phyloP scores from a whole-genome alignment of 257 asterid genomes.

The Handroanthus guayacan region DNA sequence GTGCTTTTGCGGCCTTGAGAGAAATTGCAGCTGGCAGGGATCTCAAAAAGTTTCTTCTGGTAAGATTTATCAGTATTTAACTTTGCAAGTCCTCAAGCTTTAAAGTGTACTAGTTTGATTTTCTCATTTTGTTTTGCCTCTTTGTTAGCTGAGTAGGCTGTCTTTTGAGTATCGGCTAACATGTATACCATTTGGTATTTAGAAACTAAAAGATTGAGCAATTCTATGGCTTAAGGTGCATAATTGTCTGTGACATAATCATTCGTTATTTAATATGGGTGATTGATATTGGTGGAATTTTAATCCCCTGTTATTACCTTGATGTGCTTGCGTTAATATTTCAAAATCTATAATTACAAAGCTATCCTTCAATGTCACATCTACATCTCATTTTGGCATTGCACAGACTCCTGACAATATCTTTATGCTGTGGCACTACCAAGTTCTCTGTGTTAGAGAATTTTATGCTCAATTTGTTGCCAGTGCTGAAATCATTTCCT shows the following conservation, averaged over 20 bases:
- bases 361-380: background rate
- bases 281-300: background rate
- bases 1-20: slow-evolving; percentile 59
- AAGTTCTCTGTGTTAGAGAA: background rate
- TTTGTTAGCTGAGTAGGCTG: background rate
- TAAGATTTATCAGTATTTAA: slow-evolving; percentile 41
- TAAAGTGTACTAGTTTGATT: background rate
- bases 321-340: background rate
- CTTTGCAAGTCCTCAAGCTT: slow-evolving; percentile 7
- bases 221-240: background rate
- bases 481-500: background rate
- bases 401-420: background rate
- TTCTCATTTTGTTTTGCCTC: background rate
- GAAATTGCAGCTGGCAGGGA: slow-evolving; percentile 86
- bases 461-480: background rate
- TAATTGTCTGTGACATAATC: background rate
- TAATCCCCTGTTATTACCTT: background rate
- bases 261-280: slow-evolving; percentile 7
- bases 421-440: background rate
- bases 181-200: background rate
- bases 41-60: slow-evolving; percentile 78
- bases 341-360: background rate
- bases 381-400: background rate
- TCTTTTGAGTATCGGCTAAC: background rate
- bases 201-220: background rate